Evolutionary conservation across 139 green algal genomes (phyloP).

Genomic region (Coelastrella sp.): DNA sequence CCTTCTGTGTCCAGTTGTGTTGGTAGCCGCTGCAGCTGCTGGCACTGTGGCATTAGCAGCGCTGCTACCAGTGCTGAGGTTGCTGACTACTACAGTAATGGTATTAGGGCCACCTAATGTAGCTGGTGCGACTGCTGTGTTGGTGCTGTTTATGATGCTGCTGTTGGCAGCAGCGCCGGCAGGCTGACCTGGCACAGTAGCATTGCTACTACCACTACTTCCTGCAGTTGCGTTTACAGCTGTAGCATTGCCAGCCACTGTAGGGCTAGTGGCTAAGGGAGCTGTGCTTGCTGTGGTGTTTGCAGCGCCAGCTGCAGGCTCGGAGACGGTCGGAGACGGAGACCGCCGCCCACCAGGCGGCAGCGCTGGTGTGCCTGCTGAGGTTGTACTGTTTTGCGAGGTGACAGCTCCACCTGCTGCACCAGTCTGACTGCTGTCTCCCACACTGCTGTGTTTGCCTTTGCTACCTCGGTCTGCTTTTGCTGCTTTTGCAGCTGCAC

Average conservation of each 20-base stretch:
- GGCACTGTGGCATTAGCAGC: neutral
- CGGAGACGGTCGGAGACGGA: neutral
- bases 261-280: neutral
- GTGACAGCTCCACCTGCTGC: neutral
- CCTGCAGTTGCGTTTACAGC: neutral
- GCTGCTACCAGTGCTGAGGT: too few species aligned
- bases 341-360: too few species aligned
- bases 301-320: neutral
- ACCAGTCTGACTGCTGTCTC: neutral
- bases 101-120: neutral
- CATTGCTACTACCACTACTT: neutral
- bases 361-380: neutral
- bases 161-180: neutral
- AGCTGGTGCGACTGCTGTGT: neutral
- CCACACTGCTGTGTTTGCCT: neutral
- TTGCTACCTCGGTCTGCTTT: neutral
- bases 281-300: neutral
- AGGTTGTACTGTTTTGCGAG: neutral
- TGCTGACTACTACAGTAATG: neutral
- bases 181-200: neutral
- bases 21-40: neutral
- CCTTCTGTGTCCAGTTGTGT: neutral
- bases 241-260: neutral
- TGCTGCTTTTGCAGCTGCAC: neutral
- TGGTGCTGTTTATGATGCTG: neutral